Evolutionary conservation across 371 early-diverging fungal species (phyloP).

Genomic region (Phascolomyces articulosus): DNA sequence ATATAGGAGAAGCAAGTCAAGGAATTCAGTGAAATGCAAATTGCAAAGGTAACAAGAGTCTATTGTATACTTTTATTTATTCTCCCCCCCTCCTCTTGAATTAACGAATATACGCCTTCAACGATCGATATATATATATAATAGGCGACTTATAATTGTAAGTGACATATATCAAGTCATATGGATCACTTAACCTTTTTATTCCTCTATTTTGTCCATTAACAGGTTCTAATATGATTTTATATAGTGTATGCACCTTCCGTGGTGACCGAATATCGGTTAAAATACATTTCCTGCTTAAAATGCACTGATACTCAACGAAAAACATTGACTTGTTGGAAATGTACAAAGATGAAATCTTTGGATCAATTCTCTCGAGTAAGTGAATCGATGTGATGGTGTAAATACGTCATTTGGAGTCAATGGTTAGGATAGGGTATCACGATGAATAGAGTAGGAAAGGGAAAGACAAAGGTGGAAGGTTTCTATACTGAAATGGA

Average conservation of each 20-base stretch:
- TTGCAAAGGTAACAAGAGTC: not conserved
- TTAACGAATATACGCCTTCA: no score
- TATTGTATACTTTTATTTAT: not conserved
- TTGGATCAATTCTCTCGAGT: constrained; percentile 51
- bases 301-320: constrained; percentile 45
- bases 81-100: not conserved
- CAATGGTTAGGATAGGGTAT: not conserved
- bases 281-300: constrained; percentile 45
- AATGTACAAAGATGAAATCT: constrained; percentile 39
- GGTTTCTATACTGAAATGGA: no score
- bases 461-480: not conserved
- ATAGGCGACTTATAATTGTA: constrained; percentile 27
- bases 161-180: not conserved
- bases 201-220: no score
- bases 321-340: constrained; percentile 40
- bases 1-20: constrained; percentile 29
- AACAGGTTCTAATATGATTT: no score
- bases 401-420: no score
- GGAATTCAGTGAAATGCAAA: constrained; percentile 39
- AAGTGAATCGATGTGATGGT: not conserved
- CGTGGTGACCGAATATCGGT: constrained; percentile 35
- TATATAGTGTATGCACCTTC: constrained; percentile 42
- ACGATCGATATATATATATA: no score
- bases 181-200: no score
- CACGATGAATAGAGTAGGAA: no score